phyloP scores from a whole-genome alignment of 352 stramenopile species.

The Pelagophyceae sp. region DNA sequence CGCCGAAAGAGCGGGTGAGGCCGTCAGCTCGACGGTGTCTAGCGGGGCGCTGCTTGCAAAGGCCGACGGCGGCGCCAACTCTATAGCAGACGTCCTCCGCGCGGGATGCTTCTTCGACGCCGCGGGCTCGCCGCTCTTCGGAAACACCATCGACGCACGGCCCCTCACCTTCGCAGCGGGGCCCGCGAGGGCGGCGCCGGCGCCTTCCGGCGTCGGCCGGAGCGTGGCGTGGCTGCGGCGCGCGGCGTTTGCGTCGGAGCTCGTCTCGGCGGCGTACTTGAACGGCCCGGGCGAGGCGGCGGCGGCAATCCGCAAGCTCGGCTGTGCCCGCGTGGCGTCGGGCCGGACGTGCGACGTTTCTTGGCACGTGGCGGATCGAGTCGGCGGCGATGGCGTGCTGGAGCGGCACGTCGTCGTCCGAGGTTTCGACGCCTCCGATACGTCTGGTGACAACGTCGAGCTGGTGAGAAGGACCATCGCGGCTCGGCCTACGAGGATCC shows the following conservation, averaged over 20 bases:
- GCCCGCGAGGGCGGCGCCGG: too few relatives aligned
- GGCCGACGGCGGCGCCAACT: not conserved
- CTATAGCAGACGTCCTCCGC: not conserved
- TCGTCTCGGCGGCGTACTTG: constrained; percentile 31
- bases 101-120: not conserved
- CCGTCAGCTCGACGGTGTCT: not conserved
- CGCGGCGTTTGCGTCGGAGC: not conserved
- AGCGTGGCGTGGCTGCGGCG: not conserved
- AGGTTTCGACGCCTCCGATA: constrained; percentile 58
- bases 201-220: not conserved
- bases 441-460: constrained; percentile 47
- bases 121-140: not conserved
- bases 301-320: constrained; percentile 30
- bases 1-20: too few relatives aligned
- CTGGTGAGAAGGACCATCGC: constrained; percentile 49
- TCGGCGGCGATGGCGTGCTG: constrained; percentile 32
- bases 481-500: constrained; percentile 28
- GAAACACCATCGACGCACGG: not conserved
- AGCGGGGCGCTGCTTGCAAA: not conserved
- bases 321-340: constrained; percentile 44
- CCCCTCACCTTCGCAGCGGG: not conserved
- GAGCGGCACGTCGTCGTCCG: constrained; percentile 53
- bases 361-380: constrained; percentile 54
- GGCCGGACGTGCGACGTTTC: constrained; percentile 47
- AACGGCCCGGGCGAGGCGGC: constrained; percentile 39